Percentiles rank a stretch among this genome's conserved stretches.
These are phyloP conservation scores for Gastrolobium bilobum DNA, from an alignment of 306 rosid species.

Conservation along the genomic window DNA sequence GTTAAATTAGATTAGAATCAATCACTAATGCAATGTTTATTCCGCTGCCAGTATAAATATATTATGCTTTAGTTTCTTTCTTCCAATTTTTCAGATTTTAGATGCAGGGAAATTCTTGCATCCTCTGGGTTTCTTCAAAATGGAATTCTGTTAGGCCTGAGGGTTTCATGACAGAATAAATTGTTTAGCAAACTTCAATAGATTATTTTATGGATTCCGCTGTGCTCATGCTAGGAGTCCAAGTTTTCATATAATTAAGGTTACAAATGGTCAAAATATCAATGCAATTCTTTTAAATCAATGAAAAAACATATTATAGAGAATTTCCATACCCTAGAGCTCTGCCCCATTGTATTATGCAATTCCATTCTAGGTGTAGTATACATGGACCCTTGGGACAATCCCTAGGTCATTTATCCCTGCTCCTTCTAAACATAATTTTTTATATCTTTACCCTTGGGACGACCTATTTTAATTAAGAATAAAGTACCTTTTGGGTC, in stretches of 20 bases:
- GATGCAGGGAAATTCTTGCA: neutral
- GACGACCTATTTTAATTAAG: neutral
- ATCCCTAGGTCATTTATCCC: neutral
- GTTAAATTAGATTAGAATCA: conserved; percentile 2
- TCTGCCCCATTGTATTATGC: neutral
- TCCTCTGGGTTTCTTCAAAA: conserved; percentile 9
- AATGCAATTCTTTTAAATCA: conserved; percentile 2
- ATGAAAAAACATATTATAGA: neutral
- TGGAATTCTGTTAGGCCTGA: conserved; percentile 18
- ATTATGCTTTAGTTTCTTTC: conserved; percentile 6
- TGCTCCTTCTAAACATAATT: conserved; percentile 26
- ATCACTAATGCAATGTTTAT: neutral
- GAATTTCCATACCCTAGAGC: neutral
- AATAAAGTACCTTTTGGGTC: too few relatives aligned
- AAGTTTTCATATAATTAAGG: neutral
- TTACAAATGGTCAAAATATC: neutral
- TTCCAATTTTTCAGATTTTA: neutral
- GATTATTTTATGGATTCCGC: conserved; percentile 1
- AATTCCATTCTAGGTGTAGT: conserved; percentile 22
- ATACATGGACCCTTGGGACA: neutral
- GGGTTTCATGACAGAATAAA: conserved; percentile 11
- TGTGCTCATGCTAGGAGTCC: neutral
- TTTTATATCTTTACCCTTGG: neutral
- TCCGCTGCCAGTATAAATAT: neutral
- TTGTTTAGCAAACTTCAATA: neutral